Evolutionary conservation across 2,329 filamentous ascomycete species (phyloP).

Genomic region (Phyllosticta citriasiana): DNA sequence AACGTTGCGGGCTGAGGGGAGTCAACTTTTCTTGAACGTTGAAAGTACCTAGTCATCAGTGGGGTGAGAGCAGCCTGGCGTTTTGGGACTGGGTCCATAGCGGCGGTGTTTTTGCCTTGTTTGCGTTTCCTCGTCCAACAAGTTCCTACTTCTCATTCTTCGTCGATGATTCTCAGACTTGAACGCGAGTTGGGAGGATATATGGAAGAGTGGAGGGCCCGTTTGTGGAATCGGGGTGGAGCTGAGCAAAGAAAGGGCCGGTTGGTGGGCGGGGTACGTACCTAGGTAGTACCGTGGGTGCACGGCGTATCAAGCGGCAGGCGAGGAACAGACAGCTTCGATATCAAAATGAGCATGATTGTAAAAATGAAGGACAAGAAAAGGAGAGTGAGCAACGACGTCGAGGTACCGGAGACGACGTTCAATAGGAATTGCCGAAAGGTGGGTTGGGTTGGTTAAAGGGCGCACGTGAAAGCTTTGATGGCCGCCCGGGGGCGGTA

Average conservation of each 20-base stretch:
- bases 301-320: background rate
- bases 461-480: background rate
- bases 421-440: background rate
- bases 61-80: background rate
- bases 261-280: background rate
- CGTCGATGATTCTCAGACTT: background rate
- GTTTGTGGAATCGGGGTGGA: background rate
- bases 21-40: background rate
- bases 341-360: background rate
- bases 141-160: background rate
- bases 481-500: background rate
- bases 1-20: background rate
- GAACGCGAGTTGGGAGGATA: background rate
- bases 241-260: background rate
- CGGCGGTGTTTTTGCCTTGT: slow-evolving; percentile 4
- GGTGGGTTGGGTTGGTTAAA: no score
- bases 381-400: background rate
- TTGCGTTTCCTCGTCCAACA: background rate
- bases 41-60: background rate
- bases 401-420: background rate
- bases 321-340: background rate
- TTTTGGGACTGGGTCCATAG: slow-evolving; percentile 6
- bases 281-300: background rate
- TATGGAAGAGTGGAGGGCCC: background rate
- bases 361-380: background rate